Conservation (phyloP, 768 basidiomycete genomes). For the Lanmaoa rubissima region DNA sequence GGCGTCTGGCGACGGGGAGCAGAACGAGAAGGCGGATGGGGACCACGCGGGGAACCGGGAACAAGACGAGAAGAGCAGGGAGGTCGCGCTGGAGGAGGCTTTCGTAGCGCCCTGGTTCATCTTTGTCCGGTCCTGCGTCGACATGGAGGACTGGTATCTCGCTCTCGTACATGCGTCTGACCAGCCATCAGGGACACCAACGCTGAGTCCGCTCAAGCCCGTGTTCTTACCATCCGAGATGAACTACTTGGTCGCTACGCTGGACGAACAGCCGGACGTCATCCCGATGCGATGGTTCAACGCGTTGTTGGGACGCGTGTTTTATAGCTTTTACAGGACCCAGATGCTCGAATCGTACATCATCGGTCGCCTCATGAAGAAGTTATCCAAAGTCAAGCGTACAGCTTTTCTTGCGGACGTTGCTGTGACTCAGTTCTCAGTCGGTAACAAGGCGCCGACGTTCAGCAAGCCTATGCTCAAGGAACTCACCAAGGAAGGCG, state of each 20-base stretch:
- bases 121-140: constrained; percentile 81
- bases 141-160: constrained; percentile 98
- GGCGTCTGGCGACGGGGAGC: constrained; percentile 21
- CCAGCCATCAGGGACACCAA: constrained; percentile 59
- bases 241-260: constrained; percentile 73
- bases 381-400: constrained; percentile 86
- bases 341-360: constrained; percentile 79
- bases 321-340: constrained; percentile 90
- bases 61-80: constrained; percentile 37
- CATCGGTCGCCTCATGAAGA: constrained; percentile 88
- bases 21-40: constrained; percentile 29
- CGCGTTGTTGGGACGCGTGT: constrained; percentile 87
- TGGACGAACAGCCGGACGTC: constrained; percentile 93
- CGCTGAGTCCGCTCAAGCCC: constrained; percentile 54
- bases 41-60: constrained; percentile 28
- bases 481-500: constrained; percentile 92
- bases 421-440: constrained; percentile 83
- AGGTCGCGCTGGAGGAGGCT: constrained; percentile 48
- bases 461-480: constrained; percentile 98
- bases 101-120: constrained; percentile 83
- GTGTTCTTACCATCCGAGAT: constrained; percentile 80
- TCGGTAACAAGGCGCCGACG: constrained; percentile 80
- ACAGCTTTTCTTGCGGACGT: constrained; percentile 85
- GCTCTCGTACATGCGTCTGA: constrained; percentile 74
- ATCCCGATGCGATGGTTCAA: constrained; percentile 99